Base-by-base conservation (phyloP, 495 filamentous ascomycete genomes). In the Penicillium turbatum region DNA sequence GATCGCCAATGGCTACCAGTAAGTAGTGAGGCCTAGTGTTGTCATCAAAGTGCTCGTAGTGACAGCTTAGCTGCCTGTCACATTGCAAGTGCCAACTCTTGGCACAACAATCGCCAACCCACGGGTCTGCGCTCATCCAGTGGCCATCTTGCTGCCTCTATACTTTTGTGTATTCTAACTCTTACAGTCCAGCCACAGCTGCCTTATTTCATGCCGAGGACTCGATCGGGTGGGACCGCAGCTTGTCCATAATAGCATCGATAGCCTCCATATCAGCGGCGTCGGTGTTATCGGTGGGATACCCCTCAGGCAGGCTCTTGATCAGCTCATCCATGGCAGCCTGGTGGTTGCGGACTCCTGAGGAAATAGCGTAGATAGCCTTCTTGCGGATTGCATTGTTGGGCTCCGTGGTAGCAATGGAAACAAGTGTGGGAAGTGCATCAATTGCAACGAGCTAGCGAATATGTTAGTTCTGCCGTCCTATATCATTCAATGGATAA, bases 351-450 rank as follows among this genome's bases (percentile, higher is more conserved):
- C 93, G 80, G 24, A 88, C 79, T 1, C 79, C 87, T 17, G 82
- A 88, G 51, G 89, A 95, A 15, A 98, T 75, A 24, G 95, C 95
- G 63, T 87, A 89, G 24, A 95, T 75, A 10, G 90, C 87, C 76
- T 96, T 97, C 65, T 87, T 83, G 59, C 92, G 80, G n/a, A 91
- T 85, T 34, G 71, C 74, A 35, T 79, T 70, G 65, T 85, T 81
- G 1, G 68, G 57, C 53, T 86, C 86, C 38, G 73, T 66, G 8
- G 79, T 73, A 13, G 87, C 82, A 41, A 96, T 64, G 10, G 76
- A 70, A 6, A 89, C 82, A 15, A 97, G 77, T 35, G 66, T 80
- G 42, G 84, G 78, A 11, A 97, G 73, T 7, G 82, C 89, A 17
- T 86, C 88, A 40, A 88, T 65, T 5, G 82, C 82, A 19, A 95